Evolutionary conservation across 108 stramenopile genomes (phyloP).

Genomic region (Tribonema minus): DNA sequence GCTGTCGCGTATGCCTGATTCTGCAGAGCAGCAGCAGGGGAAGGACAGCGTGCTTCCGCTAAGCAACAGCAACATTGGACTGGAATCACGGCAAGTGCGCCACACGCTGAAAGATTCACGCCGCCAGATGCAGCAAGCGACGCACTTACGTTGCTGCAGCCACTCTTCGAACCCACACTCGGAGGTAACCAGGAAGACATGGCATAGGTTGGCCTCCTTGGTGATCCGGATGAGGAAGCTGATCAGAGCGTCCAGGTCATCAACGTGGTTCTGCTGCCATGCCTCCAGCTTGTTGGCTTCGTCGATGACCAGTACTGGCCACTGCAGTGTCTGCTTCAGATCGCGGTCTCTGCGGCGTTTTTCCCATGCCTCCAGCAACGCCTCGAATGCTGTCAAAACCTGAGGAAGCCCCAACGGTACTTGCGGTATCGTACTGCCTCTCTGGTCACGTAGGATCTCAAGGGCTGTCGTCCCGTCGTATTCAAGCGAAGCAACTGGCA

Average conservation of each 20-base stretch:
- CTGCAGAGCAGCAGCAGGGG: too few species aligned
- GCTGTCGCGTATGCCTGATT: too few species aligned
- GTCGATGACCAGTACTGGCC: not conserved
- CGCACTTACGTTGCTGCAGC: not conserved
- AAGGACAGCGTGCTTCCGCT: too few species aligned
- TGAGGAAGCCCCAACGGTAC: not conserved
- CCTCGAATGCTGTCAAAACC: not conserved
- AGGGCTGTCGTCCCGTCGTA: too few species aligned
- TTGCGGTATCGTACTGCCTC: not conserved
- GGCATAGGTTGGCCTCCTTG: not conserved
- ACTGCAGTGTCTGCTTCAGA: not conserved
- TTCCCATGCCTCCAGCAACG: not conserved
- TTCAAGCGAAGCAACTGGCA: not conserved
- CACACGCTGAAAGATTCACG: too few species aligned
- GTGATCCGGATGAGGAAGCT: not conserved
- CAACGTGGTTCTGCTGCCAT: not conserved
- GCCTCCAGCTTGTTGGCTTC: not conserved
- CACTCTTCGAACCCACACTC: not conserved
- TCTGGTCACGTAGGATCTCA: too few species aligned
- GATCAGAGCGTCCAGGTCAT: not conserved
- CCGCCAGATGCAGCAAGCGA: not conserved
- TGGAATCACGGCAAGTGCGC: too few species aligned
- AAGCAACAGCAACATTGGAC: too few species aligned
- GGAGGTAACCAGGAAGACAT: not conserved
- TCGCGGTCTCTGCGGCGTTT: not conserved